These are phyloP conservation scores for Tetrapyrgos nigripes DNA, from an alignment of 1,284 basidiomycete genomes.

Conservation along the genomic window DNA sequence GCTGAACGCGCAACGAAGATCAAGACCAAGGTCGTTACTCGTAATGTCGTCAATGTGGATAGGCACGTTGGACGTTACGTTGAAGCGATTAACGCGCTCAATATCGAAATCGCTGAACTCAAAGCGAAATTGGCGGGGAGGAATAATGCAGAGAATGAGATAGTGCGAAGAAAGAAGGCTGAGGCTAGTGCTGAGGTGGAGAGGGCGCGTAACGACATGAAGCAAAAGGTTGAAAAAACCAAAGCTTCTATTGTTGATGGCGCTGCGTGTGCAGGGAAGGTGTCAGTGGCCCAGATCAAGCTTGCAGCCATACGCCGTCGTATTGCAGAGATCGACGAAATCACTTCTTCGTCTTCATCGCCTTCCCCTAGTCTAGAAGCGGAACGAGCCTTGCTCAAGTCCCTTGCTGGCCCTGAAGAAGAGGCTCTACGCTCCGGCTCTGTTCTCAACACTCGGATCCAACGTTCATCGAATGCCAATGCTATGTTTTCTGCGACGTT, in stretches of 20 bases:
- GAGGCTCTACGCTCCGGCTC: slow-evolving; percentile 67
- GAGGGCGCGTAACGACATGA: slow-evolving; percentile 73
- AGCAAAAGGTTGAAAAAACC: slow-evolving; percentile 71
- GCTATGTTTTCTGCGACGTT: slow-evolving; percentile 87
- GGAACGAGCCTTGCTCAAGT: slow-evolving; percentile 75
- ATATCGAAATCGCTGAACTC: slow-evolving; percentile 84
- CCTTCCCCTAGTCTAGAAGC: slow-evolving; percentile 70
- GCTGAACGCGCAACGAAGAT: slow-evolving; percentile 97
- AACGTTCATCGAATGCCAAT: slow-evolving; percentile 75
- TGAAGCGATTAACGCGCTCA: slow-evolving; percentile 90
- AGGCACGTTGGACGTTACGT: slow-evolving; percentile 94
- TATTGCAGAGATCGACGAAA: slow-evolving; percentile 67
- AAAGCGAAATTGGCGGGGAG: slow-evolving; percentile 84
- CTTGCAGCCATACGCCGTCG: slow-evolving; percentile 70
- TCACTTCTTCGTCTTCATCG: slow-evolving; percentile 38
- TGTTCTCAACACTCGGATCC: slow-evolving; percentile 62
- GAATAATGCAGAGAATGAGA: slow-evolving; percentile 64
- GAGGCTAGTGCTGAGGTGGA: slow-evolving; percentile 76
- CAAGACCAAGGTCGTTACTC: slow-evolving; percentile 91
- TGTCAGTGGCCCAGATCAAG: slow-evolving; percentile 79
- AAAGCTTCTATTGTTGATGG: slow-evolving; percentile 78
- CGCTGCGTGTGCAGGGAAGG: slow-evolving; percentile 75
- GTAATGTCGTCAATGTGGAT: slow-evolving; percentile 93
- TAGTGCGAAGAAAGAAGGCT: slow-evolving; percentile 65
- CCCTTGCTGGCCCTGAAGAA: slow-evolving; percentile 78